These are phyloP conservation scores for Ustulina deusta DNA, from an alignment of 2,329 filamentous ascomycete species.

Conservation along the genomic window DNA sequence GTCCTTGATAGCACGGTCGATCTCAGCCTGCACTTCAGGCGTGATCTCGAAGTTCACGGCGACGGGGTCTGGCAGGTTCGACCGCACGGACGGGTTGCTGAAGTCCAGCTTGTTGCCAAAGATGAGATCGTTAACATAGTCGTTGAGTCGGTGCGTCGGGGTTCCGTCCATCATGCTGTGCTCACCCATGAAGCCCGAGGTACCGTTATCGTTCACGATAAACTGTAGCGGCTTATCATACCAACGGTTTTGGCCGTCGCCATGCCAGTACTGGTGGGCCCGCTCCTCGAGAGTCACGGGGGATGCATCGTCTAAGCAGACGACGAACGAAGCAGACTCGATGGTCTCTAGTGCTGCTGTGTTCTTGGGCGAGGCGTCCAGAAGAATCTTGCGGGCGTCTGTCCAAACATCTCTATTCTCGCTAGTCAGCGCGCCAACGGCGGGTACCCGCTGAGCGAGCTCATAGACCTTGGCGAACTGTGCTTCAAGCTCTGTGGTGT, in stretches of 20 bases:
- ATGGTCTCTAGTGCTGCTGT: conserved; percentile 81
- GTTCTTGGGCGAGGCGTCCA: conserved; percentile 83
- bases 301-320: conserved; percentile 91
- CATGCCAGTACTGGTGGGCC: conserved; percentile 97
- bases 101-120: conserved; percentile 96
- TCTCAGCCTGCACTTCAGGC: conserved; percentile 78
- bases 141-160: conserved; percentile 95
- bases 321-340: conserved; percentile 88
- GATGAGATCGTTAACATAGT: conserved; percentile 91
- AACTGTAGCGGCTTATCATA: conserved; percentile 99
- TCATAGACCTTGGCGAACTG: conserved; percentile 90
- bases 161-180: conserved; percentile 99
- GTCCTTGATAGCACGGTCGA: conserved; percentile 81
- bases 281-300: conserved; percentile 96
- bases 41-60: conserved; percentile 83
- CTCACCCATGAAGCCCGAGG: conserved; percentile 96
- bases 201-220: conserved; percentile 98
- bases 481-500: conserved; percentile 86
- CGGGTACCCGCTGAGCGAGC: conserved; percentile 75
- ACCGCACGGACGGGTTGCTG: conserved; percentile 80
- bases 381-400: conserved; percentile 80
- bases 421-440: conserved; percentile 86
- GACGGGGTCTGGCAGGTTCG: conserved; percentile 83
- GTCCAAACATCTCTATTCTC: conserved; percentile 96
- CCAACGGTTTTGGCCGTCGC: conserved; percentile 95